Conservation (phyloP, 1,284 basidiomycete genomes). For the Inonotus hispidus region DNA sequence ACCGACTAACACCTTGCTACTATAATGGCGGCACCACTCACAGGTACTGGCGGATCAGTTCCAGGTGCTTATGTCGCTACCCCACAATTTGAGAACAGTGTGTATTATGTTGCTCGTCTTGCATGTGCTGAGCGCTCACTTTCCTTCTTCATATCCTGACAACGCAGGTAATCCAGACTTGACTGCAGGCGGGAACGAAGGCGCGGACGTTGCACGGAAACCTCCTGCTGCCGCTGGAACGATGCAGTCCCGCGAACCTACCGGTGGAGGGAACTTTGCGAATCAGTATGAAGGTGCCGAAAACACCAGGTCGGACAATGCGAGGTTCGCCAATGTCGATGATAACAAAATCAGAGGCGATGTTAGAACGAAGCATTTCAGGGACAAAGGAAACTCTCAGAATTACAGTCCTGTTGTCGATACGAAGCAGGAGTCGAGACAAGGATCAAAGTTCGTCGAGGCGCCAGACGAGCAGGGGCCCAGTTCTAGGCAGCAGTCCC, state of each 20-base stretch:
- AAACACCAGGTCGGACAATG: background rate
- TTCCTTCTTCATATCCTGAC: background rate
- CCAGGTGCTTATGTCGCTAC: background rate
- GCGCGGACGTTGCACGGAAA: slow-evolving; percentile 14
- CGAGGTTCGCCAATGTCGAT: background rate
- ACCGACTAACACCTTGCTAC: background rate
- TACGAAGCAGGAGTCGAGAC: slow-evolving; percentile 1
- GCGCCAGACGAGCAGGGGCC: background rate
- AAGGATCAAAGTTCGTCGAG: background rate
- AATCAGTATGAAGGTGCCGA: background rate
- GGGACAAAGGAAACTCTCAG: slow-evolving; percentile 9
- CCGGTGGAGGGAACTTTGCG: slow-evolving; percentile 1
- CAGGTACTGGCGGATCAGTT: background rate
- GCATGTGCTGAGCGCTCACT: slow-evolving; percentile 9
- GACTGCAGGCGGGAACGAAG: background rate
- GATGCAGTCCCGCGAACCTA: background rate
- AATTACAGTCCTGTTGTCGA: background rate
- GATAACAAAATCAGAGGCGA: background rate
- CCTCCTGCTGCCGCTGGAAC: slow-evolving; percentile 14
- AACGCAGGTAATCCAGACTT: background rate
- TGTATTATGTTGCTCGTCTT: slow-evolving; percentile 17
- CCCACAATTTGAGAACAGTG: slow-evolving; percentile 16
- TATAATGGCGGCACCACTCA: slow-evolving; percentile 4
- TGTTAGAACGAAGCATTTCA: background rate
- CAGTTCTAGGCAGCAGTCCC: background rate